phyloP scores from a whole-genome alignment of 1,284 basidiomycete genomes.

The Pisolithus thermaeus region DNA sequence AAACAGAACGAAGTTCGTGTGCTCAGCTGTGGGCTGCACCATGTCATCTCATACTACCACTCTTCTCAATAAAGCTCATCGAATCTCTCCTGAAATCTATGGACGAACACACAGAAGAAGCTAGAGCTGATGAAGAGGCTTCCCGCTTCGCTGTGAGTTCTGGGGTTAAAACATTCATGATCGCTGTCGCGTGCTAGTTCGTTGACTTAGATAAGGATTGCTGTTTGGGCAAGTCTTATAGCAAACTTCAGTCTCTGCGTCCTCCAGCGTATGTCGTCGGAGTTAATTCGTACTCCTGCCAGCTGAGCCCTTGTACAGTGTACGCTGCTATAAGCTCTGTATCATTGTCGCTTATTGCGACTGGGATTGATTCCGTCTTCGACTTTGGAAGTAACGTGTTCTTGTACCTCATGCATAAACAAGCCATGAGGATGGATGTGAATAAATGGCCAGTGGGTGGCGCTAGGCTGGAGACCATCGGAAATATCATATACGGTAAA shows the following conservation, averaged over 20 bases:
- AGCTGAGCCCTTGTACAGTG: slow-evolving; percentile 38
- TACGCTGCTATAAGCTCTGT: slow-evolving; percentile 83
- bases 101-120: slow-evolving; percentile 77
- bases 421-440: slow-evolving; percentile 65
- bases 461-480: slow-evolving; percentile 85
- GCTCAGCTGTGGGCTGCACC: slow-evolving; percentile 1
- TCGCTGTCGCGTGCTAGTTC: slow-evolving; percentile 11
- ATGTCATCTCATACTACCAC: slow-evolving; percentile 3
- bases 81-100: slow-evolving; percentile 80
- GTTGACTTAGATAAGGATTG: slow-evolving; percentile 73
- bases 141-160: slow-evolving; percentile 57
- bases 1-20: slow-evolving; percentile 73
- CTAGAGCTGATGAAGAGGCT: slow-evolving; percentile 57
- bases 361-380: slow-evolving; percentile 85
- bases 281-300: neutral
- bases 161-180: neutral
- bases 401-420: slow-evolving; percentile 77
- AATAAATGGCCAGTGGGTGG: slow-evolving; percentile 93
- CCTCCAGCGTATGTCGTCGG: slow-evolving; percentile 52
- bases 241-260: slow-evolving; percentile 70
- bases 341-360: slow-evolving; percentile 87
- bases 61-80: slow-evolving; percentile 56
- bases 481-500: slow-evolving; percentile 82
- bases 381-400: slow-evolving; percentile 89
- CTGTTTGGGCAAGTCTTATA: slow-evolving; percentile 77